Percentiles rank a stretch among this genome's conserved stretches.
phyloP scores from a whole-genome alignment of 2,329 filamentous ascomycete species.

The Penicillium sp. region DNA sequence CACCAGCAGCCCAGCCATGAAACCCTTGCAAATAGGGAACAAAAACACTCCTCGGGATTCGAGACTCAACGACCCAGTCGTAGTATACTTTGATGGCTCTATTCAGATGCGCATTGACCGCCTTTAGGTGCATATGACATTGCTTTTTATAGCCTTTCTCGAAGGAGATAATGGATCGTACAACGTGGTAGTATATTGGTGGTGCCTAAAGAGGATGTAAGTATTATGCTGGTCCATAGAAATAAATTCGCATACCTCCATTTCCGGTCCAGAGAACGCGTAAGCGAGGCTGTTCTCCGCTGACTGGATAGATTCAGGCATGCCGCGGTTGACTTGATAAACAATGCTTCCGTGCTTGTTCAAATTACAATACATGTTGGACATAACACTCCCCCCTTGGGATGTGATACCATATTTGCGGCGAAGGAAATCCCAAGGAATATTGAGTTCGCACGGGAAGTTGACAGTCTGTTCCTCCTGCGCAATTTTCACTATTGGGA shows the following conservation, averaged over 20 bases:
- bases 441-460: conserved; percentile 32
- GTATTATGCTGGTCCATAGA: no score
- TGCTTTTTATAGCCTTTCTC: conserved; percentile 19
- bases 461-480: conserved; percentile 35
- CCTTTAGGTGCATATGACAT: conserved; percentile 2
- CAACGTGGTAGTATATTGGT: conserved; percentile 32
- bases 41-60: conserved; percentile 33
- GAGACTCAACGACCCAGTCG: conserved; percentile 16
- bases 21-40: conserved; percentile 39
- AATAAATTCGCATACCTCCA: conserved; percentile 10
- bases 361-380: conserved; percentile 38
- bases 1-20: conserved; percentile 39
- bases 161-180: conserved; percentile 27
- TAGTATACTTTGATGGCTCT: background rate
- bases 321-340: conserved; percentile 35
- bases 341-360: conserved; percentile 24
- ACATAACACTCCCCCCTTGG: conserved; percentile 35
- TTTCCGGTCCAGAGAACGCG: conserved; percentile 35
- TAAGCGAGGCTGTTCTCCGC: conserved; percentile 36
- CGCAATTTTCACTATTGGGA: conserved; percentile 37
- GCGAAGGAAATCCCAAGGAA: conserved; percentile 36
- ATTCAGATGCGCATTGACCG: background rate
- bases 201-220: conserved; percentile 12
- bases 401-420: conserved; percentile 33
- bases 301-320: conserved; percentile 25